A percentile compares a stretch with the other conserved stretches of the same genome.
phyloP scores from a whole-genome alignment of 176 grass and related monocot genomes.

The Thinopyrum elongatum region DNA sequence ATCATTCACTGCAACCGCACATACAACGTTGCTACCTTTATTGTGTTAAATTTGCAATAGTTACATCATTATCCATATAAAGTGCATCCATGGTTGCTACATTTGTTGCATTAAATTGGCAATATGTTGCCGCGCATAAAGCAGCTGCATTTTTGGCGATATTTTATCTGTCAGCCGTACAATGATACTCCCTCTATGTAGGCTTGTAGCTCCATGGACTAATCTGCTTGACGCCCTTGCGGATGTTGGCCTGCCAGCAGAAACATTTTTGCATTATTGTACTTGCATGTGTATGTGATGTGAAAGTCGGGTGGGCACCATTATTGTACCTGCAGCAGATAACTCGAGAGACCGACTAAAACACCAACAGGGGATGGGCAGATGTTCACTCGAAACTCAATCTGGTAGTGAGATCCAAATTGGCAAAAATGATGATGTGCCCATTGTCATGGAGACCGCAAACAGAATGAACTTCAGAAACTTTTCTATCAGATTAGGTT shows the following conservation, averaged over 20 bases:
- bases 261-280: background rate
- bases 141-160: background rate
- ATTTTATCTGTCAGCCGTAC: background rate
- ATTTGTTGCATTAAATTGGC: background rate
- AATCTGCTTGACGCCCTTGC: constrained; percentile 62
- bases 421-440: background rate
- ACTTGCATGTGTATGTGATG: background rate
- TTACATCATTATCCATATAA: background rate
- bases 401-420: background rate
- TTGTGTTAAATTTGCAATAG: background rate
- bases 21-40: too few species aligned
- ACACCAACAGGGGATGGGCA: background rate
- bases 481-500: background rate
- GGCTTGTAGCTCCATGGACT: constrained; percentile 49
- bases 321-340: too few species aligned
- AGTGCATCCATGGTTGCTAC: background rate
- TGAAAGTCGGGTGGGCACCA: too few species aligned
- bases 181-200: background rate
- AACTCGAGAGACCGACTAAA: background rate
- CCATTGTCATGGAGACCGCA: background rate
- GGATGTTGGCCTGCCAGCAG: constrained; percentile 52
- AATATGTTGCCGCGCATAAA: background rate
- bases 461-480: background rate
- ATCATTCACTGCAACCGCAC: too few species aligned
- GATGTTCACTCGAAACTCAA: background rate